Base-by-base conservation (phyloP, 23 red algal species). In the Agarophyton chilense region DNA sequence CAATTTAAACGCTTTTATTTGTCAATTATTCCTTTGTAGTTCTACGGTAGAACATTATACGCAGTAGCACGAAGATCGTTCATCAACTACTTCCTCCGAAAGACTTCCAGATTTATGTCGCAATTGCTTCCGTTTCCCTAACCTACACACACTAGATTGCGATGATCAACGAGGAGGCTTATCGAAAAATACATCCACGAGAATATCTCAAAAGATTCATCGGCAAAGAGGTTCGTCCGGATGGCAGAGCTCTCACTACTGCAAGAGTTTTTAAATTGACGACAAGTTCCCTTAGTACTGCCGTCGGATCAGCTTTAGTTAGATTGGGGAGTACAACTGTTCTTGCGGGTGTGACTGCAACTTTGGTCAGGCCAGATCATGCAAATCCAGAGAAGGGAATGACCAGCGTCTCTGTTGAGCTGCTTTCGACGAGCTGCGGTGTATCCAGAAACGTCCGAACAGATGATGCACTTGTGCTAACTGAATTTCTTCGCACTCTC, bases 181-280 rank as follows among this genome's bases (percentile, higher is more conserved):
- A 79, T 61, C 75, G 53, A 4, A 81, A 82, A 73, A 53, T 91
- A 46, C 88, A 91, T 35, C 88, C 77, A 22, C 36, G 33, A 12
- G 88, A 91, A n/a, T 81, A 91, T 26, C 76, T 91, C 42, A 66
- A 67, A 14, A 55, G 88, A 41, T 91, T 91, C 52, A 74, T 91
- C 42, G 57, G 71, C 61, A 82, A 76, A 5, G 61, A 72, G n/a
- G 88, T 91, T 33, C 74, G 88, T 29, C 67, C 77, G 2, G 88
- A 91, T 64, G 77, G 88, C 4, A 74, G 88, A 18, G 45, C 88
- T 40, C 75, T 64, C 32, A 51, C 88, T 43, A 75, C 52, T 53
- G 88, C 88, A 35, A 31, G 88, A 35, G 32, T 38, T 24, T 31
- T 82, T 10, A 91, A 40, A 36, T 10, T 91, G 24, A 81, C 74